These are phyloP conservation scores for Macrophomina phaseolina DNA, from an alignment of 2,329 filamentous ascomycete species.

Conservation along the genomic window DNA sequence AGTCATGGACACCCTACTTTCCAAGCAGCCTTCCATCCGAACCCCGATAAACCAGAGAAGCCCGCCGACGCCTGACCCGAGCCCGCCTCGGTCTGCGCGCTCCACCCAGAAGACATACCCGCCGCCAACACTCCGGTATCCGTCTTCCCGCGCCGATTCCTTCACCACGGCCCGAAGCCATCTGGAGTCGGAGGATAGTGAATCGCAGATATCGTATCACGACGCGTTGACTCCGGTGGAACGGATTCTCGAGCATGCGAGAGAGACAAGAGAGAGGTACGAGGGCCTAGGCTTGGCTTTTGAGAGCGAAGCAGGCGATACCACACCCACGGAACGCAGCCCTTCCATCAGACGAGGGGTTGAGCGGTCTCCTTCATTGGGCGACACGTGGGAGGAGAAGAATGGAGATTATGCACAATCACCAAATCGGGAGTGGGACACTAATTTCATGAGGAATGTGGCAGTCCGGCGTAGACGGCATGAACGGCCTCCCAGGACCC, in stretches of 20 bases:
- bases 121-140: constrained; percentile 38
- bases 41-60: constrained; percentile 50
- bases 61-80: constrained; percentile 47
- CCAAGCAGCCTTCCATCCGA: constrained; percentile 46
- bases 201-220: constrained; percentile 36
- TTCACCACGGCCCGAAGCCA: constrained; percentile 55
- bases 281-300: constrained; percentile 44
- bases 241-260: constrained; percentile 31
- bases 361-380: neutral
- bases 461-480: constrained; percentile 40
- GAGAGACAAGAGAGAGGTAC: constrained; percentile 29
- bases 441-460: constrained; percentile 49
- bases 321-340: constrained; percentile 39
- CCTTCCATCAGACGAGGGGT: neutral
- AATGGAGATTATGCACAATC: constrained; percentile 32
- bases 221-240: constrained; percentile 38
- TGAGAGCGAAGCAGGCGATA: constrained; percentile 39
- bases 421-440: constrained; percentile 47
- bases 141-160: constrained; percentile 53
- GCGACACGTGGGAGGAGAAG: constrained; percentile 17
- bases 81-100: constrained; percentile 39
- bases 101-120: constrained; percentile 27
- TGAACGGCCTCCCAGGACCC: constrained; percentile 40
- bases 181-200: constrained; percentile 41
- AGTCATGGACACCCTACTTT: constrained; percentile 45